Base-by-base conservation (phyloP, 257 asterid species). In the Solanum pinnatisectum region DNA sequence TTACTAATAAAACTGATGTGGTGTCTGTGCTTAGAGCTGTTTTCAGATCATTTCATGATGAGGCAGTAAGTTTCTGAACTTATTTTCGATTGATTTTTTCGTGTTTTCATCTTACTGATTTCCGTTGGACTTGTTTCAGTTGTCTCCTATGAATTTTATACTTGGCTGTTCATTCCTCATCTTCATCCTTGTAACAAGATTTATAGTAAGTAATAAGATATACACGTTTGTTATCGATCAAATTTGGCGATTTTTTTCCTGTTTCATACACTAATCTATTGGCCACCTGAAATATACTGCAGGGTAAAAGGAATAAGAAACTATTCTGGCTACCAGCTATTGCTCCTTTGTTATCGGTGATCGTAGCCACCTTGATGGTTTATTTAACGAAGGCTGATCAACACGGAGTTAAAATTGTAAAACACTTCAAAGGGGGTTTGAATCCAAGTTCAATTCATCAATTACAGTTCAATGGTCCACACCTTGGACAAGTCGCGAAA, bases 121-220 rank as follows among this genome's bases (percentile, higher is more conserved):
- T 76, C 15, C 12, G 1, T 59, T 83, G 32, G 22, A 32, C 25
- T 83, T 83, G 15, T 83, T 83, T 37, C 94, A 95, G 97, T 94
- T 96, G 98, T 90, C 87, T 89, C 98, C 98, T 33, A 85, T 94
- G 90, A 96, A 95, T 87, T 90, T 93, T 71, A 94, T 96, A 65
- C 92, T 95, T 16, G 98, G 98, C 65, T 96, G 94, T 59, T 94
- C 98, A 33, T 96, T 96, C 94, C 93, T 96, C 25, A 95, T 96
- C 91, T 95, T 95, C 96, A 96, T 96, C 88, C 92, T 96, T 36
- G 78, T 88, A 25, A 90, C 96, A 33, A 88, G 94, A 90, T 94
- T 94, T 59, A 84, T 96, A 3, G 98, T 95, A 92, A 93, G 98
- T 86, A 27, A 36, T 14, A 63, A 65, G 79, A 10, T n/a, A 5